Evolutionary conservation across 2,329 filamentous ascomycete species (phyloP), one percentile per base, ranked within the genome.

Genomic region (Aspergillus neotritici): DNA sequence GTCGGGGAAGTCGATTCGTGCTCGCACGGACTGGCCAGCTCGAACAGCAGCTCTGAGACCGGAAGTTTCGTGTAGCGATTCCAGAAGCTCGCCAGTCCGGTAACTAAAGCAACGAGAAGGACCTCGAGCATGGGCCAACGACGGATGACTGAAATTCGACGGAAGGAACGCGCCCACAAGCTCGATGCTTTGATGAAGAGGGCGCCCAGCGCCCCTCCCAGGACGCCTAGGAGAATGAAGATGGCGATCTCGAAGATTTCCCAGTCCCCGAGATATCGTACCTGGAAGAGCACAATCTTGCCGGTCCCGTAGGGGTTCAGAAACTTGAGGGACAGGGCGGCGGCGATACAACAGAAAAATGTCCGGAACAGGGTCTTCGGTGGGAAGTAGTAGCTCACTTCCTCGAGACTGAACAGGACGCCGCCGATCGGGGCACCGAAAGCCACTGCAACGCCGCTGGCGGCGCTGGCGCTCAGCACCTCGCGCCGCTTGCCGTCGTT

Each of bases 361-460:
- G 93, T 97, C 41, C 93, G 77, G 71, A 98, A 98, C 7, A 98
- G 77, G 0, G 91, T 97, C 70, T 98, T 97, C 5, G 91, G 88
- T 0, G 93, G 91, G 64, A 97, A 97, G 67, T 97, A 97, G 66
- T 97, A 97, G 54, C 70, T 83, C 49, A 97, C 90, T 75, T 97
- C 93, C 67, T 98, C 93, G 25, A 97, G 68, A 29, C 88, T 89
- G 66, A 97, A 97, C 3, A 97, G 75, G 1, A 96, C 89, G 40
- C 91, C 91, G 7, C 89, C 88, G 33, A 86, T 82, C 1, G 91
- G 91, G 1, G 91, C 89, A 31, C 91, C 91, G 62, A 97, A 97
- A 10, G 91, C 91, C 28, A 97, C 91, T 9, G 90, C 87, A 4
- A 97, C 88, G 62, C 91, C 91, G 41, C 88, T 88, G 0, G 91